Conservation (phyloP, 164 flowering plant species). For the Berberis vulgaris region DNA sequence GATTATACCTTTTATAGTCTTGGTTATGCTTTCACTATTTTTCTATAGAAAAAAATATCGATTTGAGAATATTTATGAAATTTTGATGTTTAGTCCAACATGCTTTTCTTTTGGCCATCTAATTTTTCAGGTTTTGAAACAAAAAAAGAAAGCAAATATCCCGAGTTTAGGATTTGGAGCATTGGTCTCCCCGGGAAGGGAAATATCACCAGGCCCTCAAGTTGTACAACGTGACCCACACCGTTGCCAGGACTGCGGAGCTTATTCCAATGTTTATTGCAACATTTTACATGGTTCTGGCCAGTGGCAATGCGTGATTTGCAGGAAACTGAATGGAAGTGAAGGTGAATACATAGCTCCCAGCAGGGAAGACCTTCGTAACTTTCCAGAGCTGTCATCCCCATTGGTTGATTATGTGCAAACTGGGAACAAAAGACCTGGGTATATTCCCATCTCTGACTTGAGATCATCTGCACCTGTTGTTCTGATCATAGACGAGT, state of each 20-base stretch:
- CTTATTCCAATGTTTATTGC: conserved; percentile 79
- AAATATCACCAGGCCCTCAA: conserved; percentile 66
- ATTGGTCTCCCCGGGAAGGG: conserved; percentile 83
- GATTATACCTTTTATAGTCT: too few species aligned
- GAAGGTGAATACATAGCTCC: conserved; percentile 82
- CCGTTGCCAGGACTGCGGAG: conserved; percentile 87
- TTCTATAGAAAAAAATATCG: too few species aligned
- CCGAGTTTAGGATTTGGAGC: conserved; percentile 94
- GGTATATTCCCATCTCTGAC: conserved; percentile 79
- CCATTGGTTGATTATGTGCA: conserved; percentile 81
- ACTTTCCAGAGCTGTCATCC: conserved; percentile 69
- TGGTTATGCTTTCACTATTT: too few species aligned
- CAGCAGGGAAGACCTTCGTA: conserved; percentile 66
- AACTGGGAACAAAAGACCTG: conserved; percentile 61
- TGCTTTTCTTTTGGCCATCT: too few species aligned
- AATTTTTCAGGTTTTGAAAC: conserved; percentile 57
- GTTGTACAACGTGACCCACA: conserved; percentile 83
- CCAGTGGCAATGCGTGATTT: conserved; percentile 94
- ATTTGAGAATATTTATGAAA: too few species aligned
- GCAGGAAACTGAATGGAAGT: conserved; percentile 74
- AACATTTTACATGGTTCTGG: conserved; percentile 77
- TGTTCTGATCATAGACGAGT: conserved; percentile 86
- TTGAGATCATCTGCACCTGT: conserved; percentile 74
- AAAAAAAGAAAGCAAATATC: conserved; percentile 68
- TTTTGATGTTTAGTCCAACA: too few species aligned